phyloP scores from a whole-genome alignment of 192 early-diverging fungal genomes.

The Coemansia sp. region DNA sequence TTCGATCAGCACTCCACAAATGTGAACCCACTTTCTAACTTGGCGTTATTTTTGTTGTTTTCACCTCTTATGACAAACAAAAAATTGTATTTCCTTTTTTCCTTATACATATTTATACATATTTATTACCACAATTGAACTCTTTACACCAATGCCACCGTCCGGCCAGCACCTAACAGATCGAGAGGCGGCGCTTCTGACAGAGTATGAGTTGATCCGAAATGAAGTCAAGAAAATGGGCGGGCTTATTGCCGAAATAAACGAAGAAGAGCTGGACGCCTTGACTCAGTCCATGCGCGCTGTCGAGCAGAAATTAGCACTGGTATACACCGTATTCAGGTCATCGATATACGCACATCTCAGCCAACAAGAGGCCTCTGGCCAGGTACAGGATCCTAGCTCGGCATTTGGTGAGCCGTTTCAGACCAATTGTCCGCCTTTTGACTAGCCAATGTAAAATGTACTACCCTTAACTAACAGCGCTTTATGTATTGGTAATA shows the following conservation, averaged over 20 bases:
- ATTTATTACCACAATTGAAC: neutral
- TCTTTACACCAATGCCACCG: constrained; percentile 22
- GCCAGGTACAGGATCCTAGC: constrained; percentile 22
- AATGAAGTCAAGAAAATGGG: constrained; percentile 57
- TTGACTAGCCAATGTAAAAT: constrained; percentile 29
- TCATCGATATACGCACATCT: constrained; percentile 58
- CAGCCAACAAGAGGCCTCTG: constrained; percentile 42
- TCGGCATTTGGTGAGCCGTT: constrained; percentile 47
- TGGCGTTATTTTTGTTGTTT: neutral
- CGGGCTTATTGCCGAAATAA: constrained; percentile 49
- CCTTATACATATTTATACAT: neutral
- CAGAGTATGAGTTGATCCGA: constrained; percentile 57
- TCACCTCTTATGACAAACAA: neutral
- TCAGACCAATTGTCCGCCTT: constrained; percentile 58
- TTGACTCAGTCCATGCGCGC: constrained; percentile 56
- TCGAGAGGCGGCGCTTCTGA: constrained; percentile 50
- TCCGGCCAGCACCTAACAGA: constrained; percentile 51
- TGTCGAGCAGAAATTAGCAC: constrained; percentile 53
- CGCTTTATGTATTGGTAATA: neutral
- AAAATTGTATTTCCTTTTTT: neutral
- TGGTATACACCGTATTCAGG: constrained; percentile 56
- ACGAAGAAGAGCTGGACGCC: constrained; percentile 54
- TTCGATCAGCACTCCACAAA: neutral
- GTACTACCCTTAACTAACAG: neutral
- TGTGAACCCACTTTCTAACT: neutral